Evolutionary conservation across 2,329 filamentous ascomycete species (phyloP).

Genomic region (Microthyrium microscopicum): DNA sequence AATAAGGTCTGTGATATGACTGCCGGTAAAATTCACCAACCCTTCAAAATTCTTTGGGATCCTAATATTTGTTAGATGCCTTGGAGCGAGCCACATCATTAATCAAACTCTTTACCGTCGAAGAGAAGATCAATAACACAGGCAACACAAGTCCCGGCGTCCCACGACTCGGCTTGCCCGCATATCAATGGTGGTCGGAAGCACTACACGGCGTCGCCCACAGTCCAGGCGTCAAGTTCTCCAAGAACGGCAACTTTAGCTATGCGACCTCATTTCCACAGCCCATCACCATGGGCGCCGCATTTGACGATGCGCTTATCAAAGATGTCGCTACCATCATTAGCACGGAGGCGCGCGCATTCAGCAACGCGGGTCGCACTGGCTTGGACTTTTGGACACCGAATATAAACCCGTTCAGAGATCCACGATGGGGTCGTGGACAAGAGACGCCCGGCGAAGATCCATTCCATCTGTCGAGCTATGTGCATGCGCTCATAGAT

Average conservation of each 20-base stretch:
- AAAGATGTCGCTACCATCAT: slow-evolving; percentile 38
- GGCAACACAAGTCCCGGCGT: slow-evolving; percentile 33
- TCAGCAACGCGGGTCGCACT: slow-evolving; percentile 41
- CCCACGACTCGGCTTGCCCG: slow-evolving; percentile 37
- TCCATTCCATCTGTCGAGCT: slow-evolving; percentile 31
- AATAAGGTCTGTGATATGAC: slow-evolving; percentile 35
- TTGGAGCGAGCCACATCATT: slow-evolving; percentile 30
- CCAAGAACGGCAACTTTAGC: slow-evolving; percentile 32
- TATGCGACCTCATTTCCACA: slow-evolving; percentile 50
- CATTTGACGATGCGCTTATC: slow-evolving; percentile 48
- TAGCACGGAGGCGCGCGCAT: slow-evolving; percentile 46
- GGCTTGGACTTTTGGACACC: slow-evolving; percentile 35
- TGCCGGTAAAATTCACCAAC: slow-evolving; percentile 2
- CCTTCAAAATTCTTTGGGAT: slow-evolving; percentile 3
- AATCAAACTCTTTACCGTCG: slow-evolving; percentile 32
- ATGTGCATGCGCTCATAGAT: slow-evolving; percentile 35
- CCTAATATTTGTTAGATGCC: slow-evolving; percentile 10
- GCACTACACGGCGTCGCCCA: slow-evolving; percentile 44
- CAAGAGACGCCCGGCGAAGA: slow-evolving; percentile 44
- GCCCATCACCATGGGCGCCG: slow-evolving; percentile 44
- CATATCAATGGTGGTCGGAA: slow-evolving; percentile 46
- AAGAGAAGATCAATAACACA: slow-evolving; percentile 39
- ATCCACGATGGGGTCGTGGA: slow-evolving; percentile 46
- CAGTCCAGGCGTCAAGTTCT: slow-evolving; percentile 38
- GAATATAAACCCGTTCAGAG: slow-evolving; percentile 49